Conservation (phyloP, 2,329 filamentous ascomycete species). For the Fusarium sp. region DNA sequence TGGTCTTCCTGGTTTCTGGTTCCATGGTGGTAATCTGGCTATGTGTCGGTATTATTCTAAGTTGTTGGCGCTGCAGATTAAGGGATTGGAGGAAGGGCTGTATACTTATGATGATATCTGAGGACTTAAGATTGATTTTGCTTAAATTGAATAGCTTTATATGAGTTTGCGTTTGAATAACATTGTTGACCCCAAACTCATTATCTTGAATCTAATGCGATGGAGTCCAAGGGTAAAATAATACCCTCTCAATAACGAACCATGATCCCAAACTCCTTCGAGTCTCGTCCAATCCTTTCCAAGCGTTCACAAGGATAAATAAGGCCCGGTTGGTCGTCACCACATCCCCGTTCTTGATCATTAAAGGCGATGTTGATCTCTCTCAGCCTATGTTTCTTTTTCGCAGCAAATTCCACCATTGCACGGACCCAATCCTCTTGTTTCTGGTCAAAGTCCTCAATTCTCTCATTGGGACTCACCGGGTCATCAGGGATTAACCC, state of each 20-base stretch:
- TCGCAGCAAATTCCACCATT: background rate
- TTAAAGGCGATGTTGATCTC: background rate
- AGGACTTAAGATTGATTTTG: background rate
- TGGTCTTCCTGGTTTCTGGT: constrained; percentile 74
- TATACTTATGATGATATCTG: constrained; percentile 49
- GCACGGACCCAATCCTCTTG: background rate
- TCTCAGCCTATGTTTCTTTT: background rate
- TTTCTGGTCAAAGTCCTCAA: background rate
- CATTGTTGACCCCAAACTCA: background rate
- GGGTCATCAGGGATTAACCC: accelerated
- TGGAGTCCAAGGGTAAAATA: accelerated
- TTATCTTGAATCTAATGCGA: background rate
- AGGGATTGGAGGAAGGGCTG: constrained; percentile 55
- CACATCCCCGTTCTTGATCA: accelerated
- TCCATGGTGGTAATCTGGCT: constrained; percentile 72
- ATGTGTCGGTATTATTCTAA: constrained; percentile 71
- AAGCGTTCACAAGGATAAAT: background rate
- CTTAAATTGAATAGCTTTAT: background rate
- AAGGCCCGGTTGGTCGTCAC: accelerated
- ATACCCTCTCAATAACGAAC: background rate
- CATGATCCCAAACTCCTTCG: background rate
- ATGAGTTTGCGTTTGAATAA: no score
- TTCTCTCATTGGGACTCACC: background rate
- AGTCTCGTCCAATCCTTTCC: background rate
- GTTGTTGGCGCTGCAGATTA: constrained; percentile 64